Evolutionary conservation across 371 early-diverging fungal species (phyloP), one percentile per base, ranked within the genome.

Genomic region (Mortierella sp.): DNA sequence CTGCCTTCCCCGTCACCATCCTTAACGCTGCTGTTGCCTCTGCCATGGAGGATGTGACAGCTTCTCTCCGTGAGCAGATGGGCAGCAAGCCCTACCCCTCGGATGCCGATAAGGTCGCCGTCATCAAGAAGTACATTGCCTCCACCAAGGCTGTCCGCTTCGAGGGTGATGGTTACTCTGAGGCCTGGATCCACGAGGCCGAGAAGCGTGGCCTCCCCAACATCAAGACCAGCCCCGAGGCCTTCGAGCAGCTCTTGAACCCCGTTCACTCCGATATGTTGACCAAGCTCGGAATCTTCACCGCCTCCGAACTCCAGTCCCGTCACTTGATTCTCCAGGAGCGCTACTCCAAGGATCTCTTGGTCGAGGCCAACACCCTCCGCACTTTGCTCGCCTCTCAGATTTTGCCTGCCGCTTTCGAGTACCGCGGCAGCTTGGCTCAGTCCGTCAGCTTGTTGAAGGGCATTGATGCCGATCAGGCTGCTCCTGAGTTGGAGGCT

Each of bases 161-260:
- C 85, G 98, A 99, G 85, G 97, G 97, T 74, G 97, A 99, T 90
- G 94, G 94, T 89, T 99, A 99, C 88, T 90, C 93, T 22, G 91
- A 90, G n/a, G 91, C 88, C 51, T 96, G 96, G 96, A 88, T 88
- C 43, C 69, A 88, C 61, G 95, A 94, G 87, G 95, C 95, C 49
- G 91, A 87, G 73, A 87, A 84, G 77, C 96, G 98, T 80, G 98
- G 98, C 43, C 90, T 99, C 64, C 94, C 95, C 85, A 98, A 97
- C 91, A 95, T 97, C 87, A 89, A 87, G 84, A 90, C 91, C 70
- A 90, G 93, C 74, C 94, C 96, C 58, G 96, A 91, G 73, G 97
- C 98, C 64, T 97, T 96, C 87, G 76, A 83, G 43, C 97, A 97
- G 91, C 97, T 76, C 55, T 64, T 76, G 77, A 67, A 67, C 68